Percentiles rank a stretch among this genome's conserved stretches.
phyloP scores from a whole-genome alignment of 441 rosid genomes.

The Erysimum pusillum region DNA sequence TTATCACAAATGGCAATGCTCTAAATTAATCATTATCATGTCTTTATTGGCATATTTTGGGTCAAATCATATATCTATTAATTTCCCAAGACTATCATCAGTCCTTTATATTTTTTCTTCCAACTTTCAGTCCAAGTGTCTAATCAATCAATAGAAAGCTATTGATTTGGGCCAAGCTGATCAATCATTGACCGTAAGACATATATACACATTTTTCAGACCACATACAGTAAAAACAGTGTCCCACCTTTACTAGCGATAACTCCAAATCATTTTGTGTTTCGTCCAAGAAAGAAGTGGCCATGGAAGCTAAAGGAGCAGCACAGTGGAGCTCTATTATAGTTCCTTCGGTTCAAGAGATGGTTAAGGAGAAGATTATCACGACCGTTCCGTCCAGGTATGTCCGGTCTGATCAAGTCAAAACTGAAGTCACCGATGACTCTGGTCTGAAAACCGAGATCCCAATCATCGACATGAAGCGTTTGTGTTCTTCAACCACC shows the following conservation, averaged over 20 bases:
- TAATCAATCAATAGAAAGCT: no score
- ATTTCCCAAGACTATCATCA: no score
- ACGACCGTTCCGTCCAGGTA: slow-evolving; percentile 51
- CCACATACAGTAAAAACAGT: background rate
- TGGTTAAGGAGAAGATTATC: slow-evolving; percentile 41
- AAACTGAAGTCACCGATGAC: slow-evolving; percentile 7
- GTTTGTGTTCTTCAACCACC: slow-evolving; percentile 38
- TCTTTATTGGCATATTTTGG: no score
- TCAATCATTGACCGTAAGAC: background rate
- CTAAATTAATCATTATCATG: no score
- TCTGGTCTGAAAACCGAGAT: slow-evolving; percentile 15
- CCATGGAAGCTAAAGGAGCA: slow-evolving; percentile 48
- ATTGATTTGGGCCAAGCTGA: background rate
- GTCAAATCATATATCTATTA: no score
- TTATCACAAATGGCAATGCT: no score
- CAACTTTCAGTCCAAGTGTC: no score
- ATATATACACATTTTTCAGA: background rate
- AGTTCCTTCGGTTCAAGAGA: slow-evolving; percentile 57
- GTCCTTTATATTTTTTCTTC: no score
- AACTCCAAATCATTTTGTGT: background rate
- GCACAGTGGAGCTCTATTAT: slow-evolving; percentile 47
- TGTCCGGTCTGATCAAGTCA: slow-evolving; percentile 45
- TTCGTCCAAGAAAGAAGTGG: background rate
- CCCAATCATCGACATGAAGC: slow-evolving; percentile 52
- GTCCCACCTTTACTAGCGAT: background rate